Percentiles rank a stretch among this genome's conserved stretches.
These are phyloP conservation scores for Musa schizocarpa DNA, from an alignment of 176 grass and related monocot genomes.

Conservation along the genomic window DNA sequence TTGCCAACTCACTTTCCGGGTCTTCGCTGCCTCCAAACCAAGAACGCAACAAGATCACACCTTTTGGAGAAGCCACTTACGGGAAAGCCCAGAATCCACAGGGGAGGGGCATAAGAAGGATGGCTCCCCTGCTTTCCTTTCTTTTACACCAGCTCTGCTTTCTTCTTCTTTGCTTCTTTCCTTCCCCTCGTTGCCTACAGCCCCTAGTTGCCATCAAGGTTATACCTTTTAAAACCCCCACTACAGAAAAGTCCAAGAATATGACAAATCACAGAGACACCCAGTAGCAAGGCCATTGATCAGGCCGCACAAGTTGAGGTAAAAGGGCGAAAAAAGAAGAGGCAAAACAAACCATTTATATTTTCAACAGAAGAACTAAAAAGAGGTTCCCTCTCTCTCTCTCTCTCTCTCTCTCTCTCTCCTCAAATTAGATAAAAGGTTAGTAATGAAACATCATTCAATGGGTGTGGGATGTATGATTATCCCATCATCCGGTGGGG, in stretches of 20 bases:
- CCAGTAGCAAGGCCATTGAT: background rate
- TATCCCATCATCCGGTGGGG: slow-evolving; percentile 30
- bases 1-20: background rate
- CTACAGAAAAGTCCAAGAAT: background rate
- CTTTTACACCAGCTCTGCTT: background rate
- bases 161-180: background rate
- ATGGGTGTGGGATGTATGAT: slow-evolving; percentile 29
- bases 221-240: slow-evolving; percentile 3
- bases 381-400: background rate
- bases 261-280: background rate
- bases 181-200: background rate
- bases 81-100: slow-evolving; percentile 16
- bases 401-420: slow-evolving; percentile 8
- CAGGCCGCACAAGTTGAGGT: background rate
- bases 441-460: background rate
- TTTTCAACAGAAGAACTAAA: background rate
- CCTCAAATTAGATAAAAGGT: background rate
- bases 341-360: background rate
- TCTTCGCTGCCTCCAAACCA: slow-evolving; percentile 6
- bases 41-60: slow-evolving; percentile 9
- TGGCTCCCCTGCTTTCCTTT: slow-evolving; percentile 12
- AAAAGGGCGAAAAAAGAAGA: background rate
- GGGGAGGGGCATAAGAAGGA: slow-evolving; percentile 6
- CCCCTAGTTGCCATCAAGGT: background rate
- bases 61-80: slow-evolving; percentile 27